Conservation (phyloP, 2,329 filamentous ascomycete species). For the Fusarium hainanense region DNA sequence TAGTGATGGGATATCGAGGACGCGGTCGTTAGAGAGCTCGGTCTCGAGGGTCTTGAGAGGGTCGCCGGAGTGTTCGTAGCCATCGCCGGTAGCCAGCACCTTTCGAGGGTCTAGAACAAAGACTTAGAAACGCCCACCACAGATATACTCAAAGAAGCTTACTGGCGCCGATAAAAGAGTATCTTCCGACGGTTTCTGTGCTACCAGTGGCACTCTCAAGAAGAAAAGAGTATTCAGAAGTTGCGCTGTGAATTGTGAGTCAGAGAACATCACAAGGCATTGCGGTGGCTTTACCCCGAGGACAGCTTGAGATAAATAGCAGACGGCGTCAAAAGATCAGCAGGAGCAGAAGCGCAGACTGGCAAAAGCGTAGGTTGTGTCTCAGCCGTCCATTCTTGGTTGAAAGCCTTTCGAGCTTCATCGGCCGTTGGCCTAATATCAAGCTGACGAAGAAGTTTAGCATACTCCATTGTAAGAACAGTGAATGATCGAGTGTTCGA, state of each 20-base stretch:
- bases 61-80: slow-evolving; percentile 85
- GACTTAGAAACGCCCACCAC: slow-evolving; percentile 20
- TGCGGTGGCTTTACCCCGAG: slow-evolving; percentile 35
- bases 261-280: slow-evolving; percentile 8
- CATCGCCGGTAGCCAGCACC: slow-evolving; percentile 86
- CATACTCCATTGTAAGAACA: slow-evolving; percentile 1
- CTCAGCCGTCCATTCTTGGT: slow-evolving; percentile 40
- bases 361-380: slow-evolving; percentile 77
- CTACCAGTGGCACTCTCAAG: slow-evolving; percentile 88
- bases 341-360: slow-evolving; percentile 84
- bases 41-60: slow-evolving; percentile 84
- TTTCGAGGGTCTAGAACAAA: slow-evolving; percentile 69
- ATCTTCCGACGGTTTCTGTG: slow-evolving; percentile 91
- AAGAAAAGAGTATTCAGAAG: slow-evolving; percentile 86
- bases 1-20: slow-evolving; percentile 85
- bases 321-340: slow-evolving; percentile 94
- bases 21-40: slow-evolving; percentile 81
- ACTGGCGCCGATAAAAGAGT: slow-evolving; percentile 89
- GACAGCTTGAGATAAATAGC: slow-evolving; percentile 90
- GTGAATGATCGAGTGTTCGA: not conserved
- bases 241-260: slow-evolving; percentile 42
- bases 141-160: slow-evolving; percentile 9
- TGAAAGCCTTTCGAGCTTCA: slow-evolving; percentile 45
- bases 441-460: slow-evolving; percentile 33
- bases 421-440: slow-evolving; percentile 45